Evolutionary conservation across 306 rosid species (phyloP), one percentile per base, ranked within the genome.

Genomic region (Amphicarpaea edgeworthii): DNA sequence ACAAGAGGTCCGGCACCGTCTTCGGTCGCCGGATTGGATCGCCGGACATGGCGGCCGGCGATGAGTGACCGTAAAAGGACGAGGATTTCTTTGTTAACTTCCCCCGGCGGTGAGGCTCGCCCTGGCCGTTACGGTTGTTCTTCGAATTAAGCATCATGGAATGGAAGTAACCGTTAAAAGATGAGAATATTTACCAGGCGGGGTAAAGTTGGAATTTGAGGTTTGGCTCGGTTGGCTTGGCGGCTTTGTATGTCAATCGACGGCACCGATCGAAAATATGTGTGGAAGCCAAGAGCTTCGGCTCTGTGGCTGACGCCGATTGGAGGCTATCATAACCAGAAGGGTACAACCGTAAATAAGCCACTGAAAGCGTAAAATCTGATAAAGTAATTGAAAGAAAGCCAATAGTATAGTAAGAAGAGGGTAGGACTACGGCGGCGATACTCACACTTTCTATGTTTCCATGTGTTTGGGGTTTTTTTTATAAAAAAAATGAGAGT

Each of bases 1-100:
- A 46, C 1, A 64, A 34, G 20, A 95, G 85, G 8, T 92, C 90
- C 19, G 96, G 97, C 62, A 85, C 37, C 5, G 98, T 94, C 46
- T 82, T 92, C 2, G 96, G 97, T 5, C 96, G 86, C 17, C 88
- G 90, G 21, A 95, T 77, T 58, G 81, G 75, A 5, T 51, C 5
- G 2, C 17, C 26, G 17, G 85, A 7, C 21, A 45, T 1, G 9
- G 40, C 2, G 20, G 71, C 8, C 11, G 68, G 1, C 4, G 72
- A 14, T 1, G 26, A 9, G 5, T 71, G 75, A 40, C 88, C 86
- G 76, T 86, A 84, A 64, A 90, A 95, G 34, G 99, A 95, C 11
- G 90, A 89, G 8, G 99, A 85, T 69, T 80, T 88, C 38, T 82
- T 83, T 0, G 83, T 4, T 21, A 92, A 77, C n/a, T 38, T 92